Percentiles rank a stretch among this genome's conserved stretches.
Conservation (phyloP, 2,329 filamentous ascomycete species). For the Tolypocladium nubicola region DNA sequence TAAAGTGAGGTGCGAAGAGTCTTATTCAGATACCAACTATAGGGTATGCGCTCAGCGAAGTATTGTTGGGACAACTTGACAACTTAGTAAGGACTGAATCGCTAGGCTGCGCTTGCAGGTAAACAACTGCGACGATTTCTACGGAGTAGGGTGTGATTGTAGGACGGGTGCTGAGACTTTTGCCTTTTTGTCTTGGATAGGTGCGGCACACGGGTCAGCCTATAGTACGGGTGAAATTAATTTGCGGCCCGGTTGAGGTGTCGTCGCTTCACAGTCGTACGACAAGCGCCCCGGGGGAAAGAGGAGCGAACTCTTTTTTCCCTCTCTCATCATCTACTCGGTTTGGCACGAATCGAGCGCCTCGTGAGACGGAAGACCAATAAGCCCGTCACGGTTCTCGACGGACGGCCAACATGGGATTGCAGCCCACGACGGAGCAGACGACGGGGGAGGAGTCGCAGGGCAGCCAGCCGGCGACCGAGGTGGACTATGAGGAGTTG, state of each 20-base stretch:
- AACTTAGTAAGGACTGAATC: too few species aligned
- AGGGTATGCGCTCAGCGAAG: not conserved
- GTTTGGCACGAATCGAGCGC: not conserved
- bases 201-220: not conserved
- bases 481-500: not conserved
- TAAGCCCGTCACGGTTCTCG: not conserved
- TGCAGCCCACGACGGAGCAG: not conserved
- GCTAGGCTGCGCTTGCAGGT: not conserved
- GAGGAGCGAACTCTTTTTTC: not conserved
- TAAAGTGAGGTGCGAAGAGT: not conserved
- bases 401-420: not conserved
- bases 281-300: not conserved
- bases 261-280: not conserved
- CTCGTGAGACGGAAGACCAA: not conserved
- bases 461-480: not conserved
- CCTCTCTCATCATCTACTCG: not conserved
- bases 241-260: not conserved
- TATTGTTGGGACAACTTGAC: not conserved
- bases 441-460: not conserved
- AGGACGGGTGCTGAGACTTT: not conserved
- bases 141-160: not conserved
- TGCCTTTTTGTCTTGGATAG: not conserved
- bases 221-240: not conserved
- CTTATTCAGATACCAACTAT: not conserved
- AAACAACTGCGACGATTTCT: not conserved